A percentile compares a stretch with the other conserved stretches of the same genome.
Conservation (phyloP, 352 stramenopile species). For the Hyaloperonospora arabidopsidis region DNA sequence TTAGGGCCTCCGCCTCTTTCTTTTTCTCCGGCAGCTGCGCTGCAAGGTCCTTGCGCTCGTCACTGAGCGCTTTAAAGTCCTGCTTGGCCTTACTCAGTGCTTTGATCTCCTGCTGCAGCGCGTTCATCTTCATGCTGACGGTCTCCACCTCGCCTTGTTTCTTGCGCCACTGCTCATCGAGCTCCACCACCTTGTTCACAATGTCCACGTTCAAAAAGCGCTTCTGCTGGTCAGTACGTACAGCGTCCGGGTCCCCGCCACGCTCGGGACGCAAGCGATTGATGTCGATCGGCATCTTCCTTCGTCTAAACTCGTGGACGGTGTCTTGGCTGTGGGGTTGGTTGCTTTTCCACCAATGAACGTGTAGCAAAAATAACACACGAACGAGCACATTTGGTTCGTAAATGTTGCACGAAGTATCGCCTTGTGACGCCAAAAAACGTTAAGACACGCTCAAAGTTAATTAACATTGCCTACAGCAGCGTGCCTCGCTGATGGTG, state of each 20-base stretch:
- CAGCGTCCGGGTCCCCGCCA: constrained; percentile 91
- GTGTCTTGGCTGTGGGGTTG: constrained; percentile 18
- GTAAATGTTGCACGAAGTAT: constrained; percentile 8
- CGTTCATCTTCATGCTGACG: constrained; percentile 82
- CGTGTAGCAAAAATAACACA: too few relatives aligned
- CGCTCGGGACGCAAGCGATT: constrained; percentile 93
- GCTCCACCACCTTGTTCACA: constrained; percentile 92
- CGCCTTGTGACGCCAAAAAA: background rate
- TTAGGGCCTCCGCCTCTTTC: constrained; percentile 71
- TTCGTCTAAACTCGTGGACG: background rate
- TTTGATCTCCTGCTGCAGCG: constrained; percentile 82
- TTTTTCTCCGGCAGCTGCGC: constrained; percentile 65
- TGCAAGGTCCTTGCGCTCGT: constrained; percentile 73
- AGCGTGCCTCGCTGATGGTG: constrained; percentile 46
- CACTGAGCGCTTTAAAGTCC: constrained; percentile 73
- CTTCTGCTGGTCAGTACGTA: constrained; percentile 90
- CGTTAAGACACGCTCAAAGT: background rate
- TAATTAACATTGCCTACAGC: constrained; percentile 21
- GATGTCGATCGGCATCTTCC: constrained; percentile 96
- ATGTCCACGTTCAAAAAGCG: constrained; percentile 90
- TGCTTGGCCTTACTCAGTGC: constrained; percentile 84
- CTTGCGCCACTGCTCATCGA: constrained; percentile 88
- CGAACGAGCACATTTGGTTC: too few relatives aligned
- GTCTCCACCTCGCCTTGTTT: constrained; percentile 83
- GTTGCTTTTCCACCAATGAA: constrained; percentile 26